These are phyloP conservation scores for Sugiyamaella qingdaonensis DNA, from an alignment of 805 yeast genomes.

Conservation along the genomic window DNA sequence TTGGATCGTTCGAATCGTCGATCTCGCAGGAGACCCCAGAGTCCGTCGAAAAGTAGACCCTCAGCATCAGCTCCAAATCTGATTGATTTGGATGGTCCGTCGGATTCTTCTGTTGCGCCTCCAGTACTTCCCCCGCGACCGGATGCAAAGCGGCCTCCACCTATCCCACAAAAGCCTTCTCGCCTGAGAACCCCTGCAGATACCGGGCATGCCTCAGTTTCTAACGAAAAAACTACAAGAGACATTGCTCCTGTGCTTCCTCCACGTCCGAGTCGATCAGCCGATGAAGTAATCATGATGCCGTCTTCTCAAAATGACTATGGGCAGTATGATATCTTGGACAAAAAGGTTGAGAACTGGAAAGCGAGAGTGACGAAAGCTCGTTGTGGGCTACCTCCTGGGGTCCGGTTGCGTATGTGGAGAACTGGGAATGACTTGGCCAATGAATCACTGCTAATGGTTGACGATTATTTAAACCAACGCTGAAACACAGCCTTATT, in stretches of 20 bases:
- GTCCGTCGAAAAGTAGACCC: background rate
- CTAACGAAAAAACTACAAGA: background rate
- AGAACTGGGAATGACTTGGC: constrained; percentile 39
- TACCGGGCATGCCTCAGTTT: background rate
- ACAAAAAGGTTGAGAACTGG: constrained; percentile 56
- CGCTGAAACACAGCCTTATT: background rate
- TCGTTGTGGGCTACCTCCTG: constrained; percentile 37
- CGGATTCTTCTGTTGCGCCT: constrained; percentile 11
- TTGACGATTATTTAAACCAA: background rate
- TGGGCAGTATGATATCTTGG: constrained; percentile 32
- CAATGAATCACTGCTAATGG: constrained; percentile 24
- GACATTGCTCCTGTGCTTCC: constrained; percentile 1
- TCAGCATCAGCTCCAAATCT: constrained; percentile 19
- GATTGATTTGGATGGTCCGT: constrained; percentile 19
- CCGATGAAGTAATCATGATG: constrained; percentile 15
- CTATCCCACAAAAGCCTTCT: constrained; percentile 11
- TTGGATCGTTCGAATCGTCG: background rate
- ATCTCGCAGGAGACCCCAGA: background rate
- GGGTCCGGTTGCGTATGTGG: constrained; percentile 43
- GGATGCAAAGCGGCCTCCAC: constrained; percentile 8
- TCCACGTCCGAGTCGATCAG: background rate
- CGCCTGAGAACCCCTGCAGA: background rate
- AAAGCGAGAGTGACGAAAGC: constrained; percentile 46
- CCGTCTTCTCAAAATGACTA: constrained; percentile 27
- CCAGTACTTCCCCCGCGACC: constrained; percentile 30